These are phyloP conservation scores for Penicillium bialowiezense DNA, from an alignment of 495 filamentous ascomycete species.

Conservation along the genomic window DNA sequence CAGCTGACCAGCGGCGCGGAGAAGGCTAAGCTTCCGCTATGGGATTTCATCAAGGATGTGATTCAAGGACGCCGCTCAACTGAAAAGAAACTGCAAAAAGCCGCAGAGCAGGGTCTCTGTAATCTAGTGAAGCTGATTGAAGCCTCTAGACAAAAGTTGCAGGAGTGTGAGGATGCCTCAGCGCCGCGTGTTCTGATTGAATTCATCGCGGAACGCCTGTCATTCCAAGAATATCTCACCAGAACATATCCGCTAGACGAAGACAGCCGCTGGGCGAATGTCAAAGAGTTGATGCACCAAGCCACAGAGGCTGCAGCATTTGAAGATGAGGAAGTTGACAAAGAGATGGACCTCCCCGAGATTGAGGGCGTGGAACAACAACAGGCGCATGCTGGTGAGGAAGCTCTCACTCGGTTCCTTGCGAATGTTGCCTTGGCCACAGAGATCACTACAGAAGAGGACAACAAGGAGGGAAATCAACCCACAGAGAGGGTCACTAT, in stretches of 20 bases:
- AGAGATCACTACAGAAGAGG: conserved; percentile 61
- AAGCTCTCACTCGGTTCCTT: conserved; percentile 75
- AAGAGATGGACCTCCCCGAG: conserved; percentile 69
- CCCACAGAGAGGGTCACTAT: conserved; percentile 72
- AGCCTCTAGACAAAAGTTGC: conserved; percentile 56
- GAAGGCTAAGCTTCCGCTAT: conserved; percentile 63
- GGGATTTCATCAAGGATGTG: conserved; percentile 66
- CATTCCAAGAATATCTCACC: conserved; percentile 70
- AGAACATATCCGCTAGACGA: conserved; percentile 70
- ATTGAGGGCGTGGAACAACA: conserved; percentile 74
- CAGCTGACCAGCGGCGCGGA: conserved; percentile 73
- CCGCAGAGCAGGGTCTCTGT: conserved; percentile 63
- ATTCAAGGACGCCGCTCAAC: conserved; percentile 66
- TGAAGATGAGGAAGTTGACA: conserved; percentile 30
- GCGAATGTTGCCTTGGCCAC: conserved; percentile 86
- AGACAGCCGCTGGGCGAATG: conserved; percentile 85
- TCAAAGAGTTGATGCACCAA: conserved; percentile 81
- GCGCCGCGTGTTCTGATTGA: conserved; percentile 70
- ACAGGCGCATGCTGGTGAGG: conserved; percentile 53
- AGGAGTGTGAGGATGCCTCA: conserved; percentile 42
- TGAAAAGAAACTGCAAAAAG: conserved; percentile 65
- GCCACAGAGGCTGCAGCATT: conserved; percentile 56
- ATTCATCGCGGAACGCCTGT: conserved; percentile 68
- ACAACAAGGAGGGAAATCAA: conserved; percentile 47
- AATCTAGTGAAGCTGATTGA: conserved; percentile 62